Conservation (phyloP, 2,329 filamentous ascomycete species). For the Chalara sp. region DNA sequence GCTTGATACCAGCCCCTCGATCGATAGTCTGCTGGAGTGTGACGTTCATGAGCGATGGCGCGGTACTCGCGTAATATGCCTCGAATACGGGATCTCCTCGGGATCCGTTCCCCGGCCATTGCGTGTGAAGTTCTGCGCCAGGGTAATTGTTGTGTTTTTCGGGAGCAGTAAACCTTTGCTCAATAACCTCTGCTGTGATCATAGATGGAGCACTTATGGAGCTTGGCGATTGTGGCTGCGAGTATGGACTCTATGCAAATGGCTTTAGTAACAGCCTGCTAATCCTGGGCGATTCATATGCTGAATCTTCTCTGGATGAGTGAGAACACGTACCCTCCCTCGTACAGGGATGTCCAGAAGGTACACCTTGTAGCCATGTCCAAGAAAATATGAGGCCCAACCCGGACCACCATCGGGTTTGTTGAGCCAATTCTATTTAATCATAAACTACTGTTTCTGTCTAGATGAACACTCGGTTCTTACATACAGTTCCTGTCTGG, state of each 20-base stretch:
- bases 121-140: constrained; percentile 31
- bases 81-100: constrained; percentile 21
- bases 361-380: constrained; percentile 38
- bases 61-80: constrained; percentile 30
- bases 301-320: neutral
- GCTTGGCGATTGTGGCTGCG: neutral
- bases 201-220: neutral
- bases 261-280: no score
- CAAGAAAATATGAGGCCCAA: constrained; percentile 40
- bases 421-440: constrained; percentile 34
- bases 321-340: neutral
- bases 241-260: neutral
- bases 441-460: neutral
- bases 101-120: constrained; percentile 30
- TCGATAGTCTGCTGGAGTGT: constrained; percentile 30
- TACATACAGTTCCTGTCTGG: constrained; percentile 21
- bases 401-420: constrained; percentile 40
- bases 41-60: constrained; percentile 30
- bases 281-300: no score
- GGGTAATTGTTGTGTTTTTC: constrained; percentile 20
- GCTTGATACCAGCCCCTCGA: constrained; percentile 33
- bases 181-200: constrained; percentile 13
- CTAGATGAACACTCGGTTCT: neutral
- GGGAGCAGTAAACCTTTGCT: constrained; percentile 23
- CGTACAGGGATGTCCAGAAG: constrained; percentile 25